Evolutionary conservation across 2,329 filamentous ascomycete genomes (phyloP).

Genomic region (Neonectria hederae): DNA sequence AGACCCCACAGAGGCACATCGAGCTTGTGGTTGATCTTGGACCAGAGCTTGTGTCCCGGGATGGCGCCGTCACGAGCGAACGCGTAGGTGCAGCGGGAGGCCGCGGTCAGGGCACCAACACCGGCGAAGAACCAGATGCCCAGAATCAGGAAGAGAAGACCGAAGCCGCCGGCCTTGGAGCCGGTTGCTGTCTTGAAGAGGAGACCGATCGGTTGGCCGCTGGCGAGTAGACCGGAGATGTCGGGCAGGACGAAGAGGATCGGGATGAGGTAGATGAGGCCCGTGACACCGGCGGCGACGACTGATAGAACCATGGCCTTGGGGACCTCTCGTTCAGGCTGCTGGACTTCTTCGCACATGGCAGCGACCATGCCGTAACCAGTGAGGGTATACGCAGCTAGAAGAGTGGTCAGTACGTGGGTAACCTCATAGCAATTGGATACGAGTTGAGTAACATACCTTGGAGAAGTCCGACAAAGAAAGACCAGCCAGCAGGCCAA

Average conservation of each 20-base stretch:
- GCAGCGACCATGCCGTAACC: conserved; percentile 62
- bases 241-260: conserved; percentile 79
- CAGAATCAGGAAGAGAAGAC: conserved; percentile 76
- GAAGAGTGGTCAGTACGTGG: conserved; percentile 11
- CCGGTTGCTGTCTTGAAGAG: conserved; percentile 80
- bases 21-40: conserved; percentile 68
- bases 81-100: conserved; percentile 77
- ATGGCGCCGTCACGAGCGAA: conserved; percentile 80
- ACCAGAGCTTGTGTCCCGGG: conserved; percentile 73
- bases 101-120: conserved; percentile 76
- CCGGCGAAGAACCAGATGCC: conserved; percentile 81
- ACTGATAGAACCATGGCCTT: conserved; percentile 74
- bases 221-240: conserved; percentile 69
- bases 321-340: conserved; percentile 68
- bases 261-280: conserved; percentile 72
- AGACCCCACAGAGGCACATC: conserved; percentile 77
- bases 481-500: conserved; percentile 73
- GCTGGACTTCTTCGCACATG: conserved; percentile 68
- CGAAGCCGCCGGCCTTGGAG: conserved; percentile 76
- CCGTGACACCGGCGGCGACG: conserved; percentile 69
- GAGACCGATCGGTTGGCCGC: conserved; percentile 77
- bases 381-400: conserved; percentile 51
- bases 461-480: conserved; percentile 63
- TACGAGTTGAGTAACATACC: conserved; percentile 37
- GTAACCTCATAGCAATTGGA: conserved; percentile 48